These are phyloP conservation scores for Cordyceps fumosorosea DNA, from an alignment of 2,329 filamentous ascomycete species.

Conservation along the genomic window DNA sequence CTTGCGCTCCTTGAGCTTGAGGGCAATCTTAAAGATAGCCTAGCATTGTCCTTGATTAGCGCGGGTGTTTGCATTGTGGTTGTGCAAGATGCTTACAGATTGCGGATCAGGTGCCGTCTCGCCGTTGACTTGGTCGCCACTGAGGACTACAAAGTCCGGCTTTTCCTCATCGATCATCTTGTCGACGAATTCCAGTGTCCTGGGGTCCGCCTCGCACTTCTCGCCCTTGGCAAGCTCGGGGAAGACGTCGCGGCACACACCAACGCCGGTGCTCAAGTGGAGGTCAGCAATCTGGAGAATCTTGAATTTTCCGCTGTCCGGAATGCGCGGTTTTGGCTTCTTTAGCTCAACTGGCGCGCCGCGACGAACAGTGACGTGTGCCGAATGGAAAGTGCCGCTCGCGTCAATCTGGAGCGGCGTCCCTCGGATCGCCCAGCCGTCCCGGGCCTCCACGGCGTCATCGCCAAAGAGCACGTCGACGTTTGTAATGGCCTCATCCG, in stretches of 20 bases:
- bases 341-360: conserved; percentile 58
- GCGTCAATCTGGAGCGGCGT: conserved; percentile 66
- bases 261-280: conserved; percentile 85
- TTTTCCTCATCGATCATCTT: conserved; percentile 85
- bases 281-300: conserved; percentile 95
- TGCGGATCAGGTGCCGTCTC: conserved; percentile 88
- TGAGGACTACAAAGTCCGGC: conserved; percentile 85
- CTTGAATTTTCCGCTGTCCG: conserved; percentile 90
- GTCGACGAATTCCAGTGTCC: conserved; percentile 83
- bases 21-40: conserved; percentile 90
- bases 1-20: conserved; percentile 75
- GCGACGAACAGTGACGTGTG: conserved; percentile 71
- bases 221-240: conserved; percentile 66
- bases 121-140: conserved; percentile 92
- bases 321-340: conserved; percentile 69
- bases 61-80: conserved; percentile 1
- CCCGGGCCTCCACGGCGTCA: conserved; percentile 83
- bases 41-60: conserved; percentile 16
- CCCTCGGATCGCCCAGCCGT: conserved; percentile 75
- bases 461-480: conserved; percentile 85
- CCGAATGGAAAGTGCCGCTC: conserved; percentile 54
- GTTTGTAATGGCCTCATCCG: conserved; percentile 66
- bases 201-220: conserved; percentile 82
- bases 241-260: conserved; percentile 77
- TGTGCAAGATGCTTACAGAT: conserved; percentile 47